Evolutionary conservation across 176 grass and related monocot genomes (phyloP), one percentile per base, ranked within the genome.

Genomic region (Rhynchospora tenuis): DNA sequence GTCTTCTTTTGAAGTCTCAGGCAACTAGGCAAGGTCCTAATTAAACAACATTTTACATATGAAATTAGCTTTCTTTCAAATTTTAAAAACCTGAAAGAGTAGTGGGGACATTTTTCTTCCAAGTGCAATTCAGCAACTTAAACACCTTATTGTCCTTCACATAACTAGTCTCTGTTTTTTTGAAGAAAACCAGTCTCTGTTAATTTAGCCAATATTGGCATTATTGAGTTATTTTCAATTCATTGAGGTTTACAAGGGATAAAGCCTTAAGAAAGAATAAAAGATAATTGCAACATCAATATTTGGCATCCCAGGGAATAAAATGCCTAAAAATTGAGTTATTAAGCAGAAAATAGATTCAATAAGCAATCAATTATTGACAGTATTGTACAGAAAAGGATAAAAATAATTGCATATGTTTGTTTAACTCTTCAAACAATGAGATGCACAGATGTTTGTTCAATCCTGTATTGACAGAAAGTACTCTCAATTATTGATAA

Each of bases 381-480:
- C 29, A 85, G 65, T 64, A 71, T 19, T 64, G 55, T 68, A 16
- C 72, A 88, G 24, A 42, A 38, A 64, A 78, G 52, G 45, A 67
- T 45, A 42, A 63, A 44, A 74, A 81, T 2, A 80, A 82, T 65
- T 89, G 88, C 95, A 92, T 91, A 80, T 98, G 93, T 78, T 90
- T 94, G 79, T 93, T 98, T 51, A 98, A 86, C 88, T 93, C 92
- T 69, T 90, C 91, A 85, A 98, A 91, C 70, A 98, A 90, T 74
- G 70, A 92, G 68, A 93, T 44, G 74, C 89, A 98, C 9, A 95
- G 92, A 55, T 91, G 81, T 59, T 87, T 93, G 89, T 95, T 29
- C 73, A 89, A 67, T 58, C 60, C 93, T 98, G 88, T 46, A 56
- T 14, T 90, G 29, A 83, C 73, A 73, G 67, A 54, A 60, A 84